phyloP scores from a whole-genome alignment of 2,329 filamentous ascomycete genomes.

The Nannizziopsis barbatae region DNA sequence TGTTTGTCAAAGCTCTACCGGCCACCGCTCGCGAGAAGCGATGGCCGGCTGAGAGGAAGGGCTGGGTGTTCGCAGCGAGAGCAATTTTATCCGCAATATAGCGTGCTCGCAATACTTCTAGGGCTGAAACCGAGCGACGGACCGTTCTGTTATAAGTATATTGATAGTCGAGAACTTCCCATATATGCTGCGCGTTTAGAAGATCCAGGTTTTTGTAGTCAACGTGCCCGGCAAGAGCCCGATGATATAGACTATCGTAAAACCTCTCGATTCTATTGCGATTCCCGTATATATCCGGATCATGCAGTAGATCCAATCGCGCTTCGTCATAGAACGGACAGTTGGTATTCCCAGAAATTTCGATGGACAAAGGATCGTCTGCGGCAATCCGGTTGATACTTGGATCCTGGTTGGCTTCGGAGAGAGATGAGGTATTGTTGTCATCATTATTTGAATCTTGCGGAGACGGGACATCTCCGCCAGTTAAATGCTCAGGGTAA shows the following conservation, averaged over 20 bases:
- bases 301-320: conserved; percentile 33
- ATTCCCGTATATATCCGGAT: conserved; percentile 28
- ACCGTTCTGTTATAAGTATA: conserved; percentile 42
- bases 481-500: conserved; percentile 39
- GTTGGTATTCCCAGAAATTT: conserved; percentile 38
- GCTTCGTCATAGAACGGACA: conserved; percentile 33
- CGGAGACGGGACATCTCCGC: conserved; percentile 24
- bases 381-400: conserved; percentile 36
- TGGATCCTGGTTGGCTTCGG: conserved; percentile 49
- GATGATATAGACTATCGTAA: conserved; percentile 37
- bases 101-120: conserved; percentile 30
- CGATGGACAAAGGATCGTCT: conserved; percentile 42
- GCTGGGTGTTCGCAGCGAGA: conserved; percentile 20
- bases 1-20: conserved; percentile 34
- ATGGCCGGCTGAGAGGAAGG: not conserved
- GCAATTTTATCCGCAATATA: conserved; percentile 37
- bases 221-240: conserved; percentile 36
- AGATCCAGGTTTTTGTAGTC: conserved; percentile 35
- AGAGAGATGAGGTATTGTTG: conserved; percentile 36
- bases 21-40: conserved; percentile 22
- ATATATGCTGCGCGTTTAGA: conserved; percentile 43
- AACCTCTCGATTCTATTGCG: conserved; percentile 29
- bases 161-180: conserved; percentile 47
- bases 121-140: conserved; percentile 21
- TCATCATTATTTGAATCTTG: conserved; percentile 40